These are phyloP conservation scores for Inga leiocalycina DNA, from an alignment of 306 rosid species.

Conservation along the genomic window DNA sequence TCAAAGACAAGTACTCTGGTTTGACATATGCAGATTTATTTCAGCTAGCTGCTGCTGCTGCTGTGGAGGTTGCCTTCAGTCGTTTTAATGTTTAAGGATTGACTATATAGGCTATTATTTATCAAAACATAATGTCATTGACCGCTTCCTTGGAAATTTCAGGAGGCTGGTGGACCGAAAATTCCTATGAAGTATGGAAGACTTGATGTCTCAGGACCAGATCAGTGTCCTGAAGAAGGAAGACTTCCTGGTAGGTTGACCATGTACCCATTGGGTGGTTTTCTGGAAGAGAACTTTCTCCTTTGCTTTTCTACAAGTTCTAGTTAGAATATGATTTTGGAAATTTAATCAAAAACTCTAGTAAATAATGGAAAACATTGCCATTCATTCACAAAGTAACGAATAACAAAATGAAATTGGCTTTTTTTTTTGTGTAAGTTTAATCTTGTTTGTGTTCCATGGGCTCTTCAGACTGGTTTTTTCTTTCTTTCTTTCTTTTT, in stretches of 20 bases:
- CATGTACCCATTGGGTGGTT: slow-evolving; percentile 18
- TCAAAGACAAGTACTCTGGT: slow-evolving; percentile 84
- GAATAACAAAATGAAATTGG: not conserved
- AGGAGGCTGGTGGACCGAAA: slow-evolving; percentile 99
- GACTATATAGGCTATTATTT: slow-evolving; percentile 1
- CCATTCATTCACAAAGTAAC: not conserved
- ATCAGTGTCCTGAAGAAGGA: slow-evolving; percentile 96
- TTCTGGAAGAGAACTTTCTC: slow-evolving; percentile 23
- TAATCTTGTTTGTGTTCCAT: not conserved
- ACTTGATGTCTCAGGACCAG: slow-evolving; percentile 72
- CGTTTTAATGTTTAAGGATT: slow-evolving; percentile 33
- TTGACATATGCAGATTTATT: slow-evolving; percentile 96
- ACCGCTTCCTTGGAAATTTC: slow-evolving; percentile 34
- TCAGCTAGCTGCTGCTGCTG: slow-evolving; percentile 95
- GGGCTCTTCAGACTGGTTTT: not conserved
- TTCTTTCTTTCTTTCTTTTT: too few relatives aligned
- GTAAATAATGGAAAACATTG: not conserved
- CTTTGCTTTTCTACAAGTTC: not conserved
- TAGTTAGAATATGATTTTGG: slow-evolving; percentile 28
- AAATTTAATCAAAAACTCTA: slow-evolving; percentile 10
- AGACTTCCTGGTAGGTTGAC: slow-evolving; percentile 85
- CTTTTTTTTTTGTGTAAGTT: not conserved
- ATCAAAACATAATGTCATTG: slow-evolving; percentile 23
- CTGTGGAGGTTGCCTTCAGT: slow-evolving; percentile 72
- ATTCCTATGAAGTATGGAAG: slow-evolving; percentile 97